Conservation (phyloP, 768 basidiomycete species). For the Calocera cornea region DNA sequence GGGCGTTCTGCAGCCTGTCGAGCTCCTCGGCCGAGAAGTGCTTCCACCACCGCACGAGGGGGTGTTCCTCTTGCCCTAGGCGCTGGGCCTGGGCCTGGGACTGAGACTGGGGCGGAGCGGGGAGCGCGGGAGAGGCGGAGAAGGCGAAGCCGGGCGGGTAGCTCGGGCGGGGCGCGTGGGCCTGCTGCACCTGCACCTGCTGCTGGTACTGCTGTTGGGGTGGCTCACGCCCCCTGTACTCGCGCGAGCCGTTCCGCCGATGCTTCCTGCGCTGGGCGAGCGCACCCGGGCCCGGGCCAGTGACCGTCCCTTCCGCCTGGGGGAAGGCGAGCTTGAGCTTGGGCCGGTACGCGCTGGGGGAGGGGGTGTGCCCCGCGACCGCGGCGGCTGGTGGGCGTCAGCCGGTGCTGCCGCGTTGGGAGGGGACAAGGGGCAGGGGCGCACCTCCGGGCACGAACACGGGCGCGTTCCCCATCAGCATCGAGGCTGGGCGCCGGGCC, state of each 20-base stretch:
- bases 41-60: neutral
- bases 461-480: neutral
- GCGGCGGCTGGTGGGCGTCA: no score
- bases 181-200: neutral
- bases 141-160: neutral
- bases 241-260: neutral
- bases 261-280: neutral
- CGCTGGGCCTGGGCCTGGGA: neutral
- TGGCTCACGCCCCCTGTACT: neutral
- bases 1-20: neutral
- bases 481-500: neutral
- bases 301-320: neutral
- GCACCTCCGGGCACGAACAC: neutral
- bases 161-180: neutral
- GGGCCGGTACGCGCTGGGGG: neutral
- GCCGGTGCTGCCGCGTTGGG: neutral
- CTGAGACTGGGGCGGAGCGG: no score
- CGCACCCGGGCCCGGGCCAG: neutral
- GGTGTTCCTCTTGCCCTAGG: neutral
- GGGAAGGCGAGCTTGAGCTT: slow-evolving; percentile 1
- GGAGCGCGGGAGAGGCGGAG: neutral
- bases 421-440: neutral
- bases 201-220: no score
- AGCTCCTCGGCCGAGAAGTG: neutral
- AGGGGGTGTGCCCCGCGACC: no score